Conservation (phyloP, 805 yeast genomes). For the Naumovozyma dairenensis region DNA sequence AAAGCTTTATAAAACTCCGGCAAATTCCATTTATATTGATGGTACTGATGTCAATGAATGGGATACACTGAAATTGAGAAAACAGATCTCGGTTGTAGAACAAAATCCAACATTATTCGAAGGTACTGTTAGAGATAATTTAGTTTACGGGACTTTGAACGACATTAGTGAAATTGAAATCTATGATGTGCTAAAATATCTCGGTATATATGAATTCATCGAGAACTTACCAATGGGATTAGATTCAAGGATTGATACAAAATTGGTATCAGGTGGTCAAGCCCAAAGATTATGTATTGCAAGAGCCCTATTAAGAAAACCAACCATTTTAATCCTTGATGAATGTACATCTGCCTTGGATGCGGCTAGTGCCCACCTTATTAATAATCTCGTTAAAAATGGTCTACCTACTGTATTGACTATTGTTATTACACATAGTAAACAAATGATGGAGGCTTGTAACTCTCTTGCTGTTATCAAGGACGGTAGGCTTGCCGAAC, state of each 20-base stretch:
- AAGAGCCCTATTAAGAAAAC: slow-evolving; percentile 62
- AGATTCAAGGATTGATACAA: slow-evolving; percentile 45
- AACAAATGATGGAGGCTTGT: slow-evolving; percentile 52
- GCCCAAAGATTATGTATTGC: slow-evolving; percentile 78
- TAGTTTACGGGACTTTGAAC: slow-evolving; percentile 44
- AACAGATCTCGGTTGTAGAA: slow-evolving; percentile 55
- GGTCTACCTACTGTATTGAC: slow-evolving; percentile 36
- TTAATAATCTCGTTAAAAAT: slow-evolving; percentile 40
- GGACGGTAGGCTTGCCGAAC: slow-evolving; percentile 39
- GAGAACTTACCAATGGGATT: slow-evolving; percentile 45
- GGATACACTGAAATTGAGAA: slow-evolving; percentile 41
- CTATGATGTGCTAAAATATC: slow-evolving; percentile 32
- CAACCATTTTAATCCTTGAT: slow-evolving; percentile 60
- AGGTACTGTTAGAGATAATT: slow-evolving; percentile 63
- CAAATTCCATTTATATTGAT: slow-evolving; percentile 32
- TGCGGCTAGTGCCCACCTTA: slow-evolving; percentile 40
- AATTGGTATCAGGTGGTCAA: slow-evolving; percentile 79
- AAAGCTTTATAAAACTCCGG: slow-evolving; percentile 37
- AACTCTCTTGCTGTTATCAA: slow-evolving; percentile 41
- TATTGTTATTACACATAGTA: slow-evolving; percentile 65
- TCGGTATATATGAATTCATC: slow-evolving; percentile 48
- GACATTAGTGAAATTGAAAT: slow-evolving; percentile 30
- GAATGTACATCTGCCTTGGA: slow-evolving; percentile 90
- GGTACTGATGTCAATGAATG: slow-evolving; percentile 39
- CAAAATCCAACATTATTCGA: slow-evolving; percentile 66